Conservation (phyloP, 2,329 filamentous ascomycete genomes). For the Colletotrichum falcatum region DNA sequence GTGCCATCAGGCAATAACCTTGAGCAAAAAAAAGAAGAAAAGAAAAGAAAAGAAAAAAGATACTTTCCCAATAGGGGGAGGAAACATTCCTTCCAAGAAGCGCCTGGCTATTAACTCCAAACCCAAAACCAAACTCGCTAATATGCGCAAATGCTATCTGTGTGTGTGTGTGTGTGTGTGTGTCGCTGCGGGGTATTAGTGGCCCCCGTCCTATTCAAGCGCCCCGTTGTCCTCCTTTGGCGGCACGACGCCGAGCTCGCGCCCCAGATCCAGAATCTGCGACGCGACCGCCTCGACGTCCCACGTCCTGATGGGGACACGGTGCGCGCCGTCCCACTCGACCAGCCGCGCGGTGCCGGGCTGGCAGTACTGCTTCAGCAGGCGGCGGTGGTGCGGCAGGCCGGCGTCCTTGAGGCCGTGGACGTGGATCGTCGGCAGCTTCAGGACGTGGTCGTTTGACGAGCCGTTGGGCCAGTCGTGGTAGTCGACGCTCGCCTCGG, state of each 20-base stretch:
- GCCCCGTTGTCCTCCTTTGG: not conserved
- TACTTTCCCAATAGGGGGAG: no score
- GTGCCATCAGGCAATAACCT: no score
- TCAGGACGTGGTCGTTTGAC: constrained; percentile 59
- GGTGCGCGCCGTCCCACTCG: constrained; percentile 80
- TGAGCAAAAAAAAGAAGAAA: not conserved
- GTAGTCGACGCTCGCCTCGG: constrained; percentile 51
- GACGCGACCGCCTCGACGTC: constrained; percentile 71
- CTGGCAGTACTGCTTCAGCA: constrained; percentile 71
- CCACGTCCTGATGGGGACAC: constrained; percentile 74
- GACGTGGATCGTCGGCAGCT: constrained; percentile 74
- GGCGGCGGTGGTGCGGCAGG: constrained; percentile 66
- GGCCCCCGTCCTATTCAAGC: not conserved
- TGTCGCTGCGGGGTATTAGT: not conserved
- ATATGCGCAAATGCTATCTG: no score
- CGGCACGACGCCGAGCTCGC: constrained; percentile 45
- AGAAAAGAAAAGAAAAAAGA: not conserved
- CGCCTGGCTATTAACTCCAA: no score
- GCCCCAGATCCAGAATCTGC: constrained; percentile 64
- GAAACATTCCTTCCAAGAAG: no score
- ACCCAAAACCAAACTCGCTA: no score
- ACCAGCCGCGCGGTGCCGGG: constrained; percentile 65
- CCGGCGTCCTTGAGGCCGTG: constrained; percentile 73
- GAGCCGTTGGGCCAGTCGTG: constrained; percentile 57
- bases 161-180: no score